A percentile compares a stretch with the other conserved stretches of the same genome.
These are phyloP conservation scores for Ensete glaucum DNA, from an alignment of 176 grass and related monocot genomes.

Conservation along the genomic window DNA sequence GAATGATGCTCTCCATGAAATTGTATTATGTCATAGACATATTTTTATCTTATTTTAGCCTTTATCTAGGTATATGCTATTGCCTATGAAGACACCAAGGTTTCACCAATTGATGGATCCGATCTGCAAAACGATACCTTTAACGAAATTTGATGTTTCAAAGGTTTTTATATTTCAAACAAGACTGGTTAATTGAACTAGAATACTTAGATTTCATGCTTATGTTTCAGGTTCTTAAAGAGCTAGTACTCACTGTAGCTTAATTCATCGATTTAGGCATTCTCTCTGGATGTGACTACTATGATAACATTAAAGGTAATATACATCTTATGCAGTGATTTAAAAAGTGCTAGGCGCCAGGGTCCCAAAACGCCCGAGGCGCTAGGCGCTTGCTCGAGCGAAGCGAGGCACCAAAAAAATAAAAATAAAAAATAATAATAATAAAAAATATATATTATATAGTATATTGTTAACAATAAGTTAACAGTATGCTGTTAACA, in stretches of 20 bases:
- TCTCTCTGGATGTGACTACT: constrained; percentile 92
- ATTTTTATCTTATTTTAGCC: constrained; percentile 12
- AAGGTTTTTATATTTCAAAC: constrained; percentile 27
- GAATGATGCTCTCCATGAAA: not conserved
- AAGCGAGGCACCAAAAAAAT: too few relatives aligned
- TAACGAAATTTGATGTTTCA: constrained; percentile 78
- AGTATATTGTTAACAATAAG: too few relatives aligned
- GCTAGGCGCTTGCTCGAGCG: too few relatives aligned
- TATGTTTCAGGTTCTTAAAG: constrained; percentile 65
- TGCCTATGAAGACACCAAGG: constrained; percentile 72
- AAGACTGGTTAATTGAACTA: not conserved
- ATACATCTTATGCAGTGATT: not conserved
- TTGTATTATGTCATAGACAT: not conserved
- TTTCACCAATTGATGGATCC: constrained; percentile 84
- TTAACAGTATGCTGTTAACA: too few relatives aligned
- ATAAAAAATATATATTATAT: too few relatives aligned
- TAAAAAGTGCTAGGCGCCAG: too few relatives aligned
- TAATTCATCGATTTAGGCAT: constrained; percentile 91
- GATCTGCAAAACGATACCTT: constrained; percentile 62
- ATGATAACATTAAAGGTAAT: constrained; percentile 73
- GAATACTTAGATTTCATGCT: not conserved
- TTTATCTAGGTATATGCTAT: constrained; percentile 65
- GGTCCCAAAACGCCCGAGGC: too few relatives aligned
- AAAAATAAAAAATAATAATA: too few relatives aligned
- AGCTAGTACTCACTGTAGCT: constrained; percentile 76